Conservation (phyloP, 139 green algal species). For the Tetradesmus obliquus region DNA sequence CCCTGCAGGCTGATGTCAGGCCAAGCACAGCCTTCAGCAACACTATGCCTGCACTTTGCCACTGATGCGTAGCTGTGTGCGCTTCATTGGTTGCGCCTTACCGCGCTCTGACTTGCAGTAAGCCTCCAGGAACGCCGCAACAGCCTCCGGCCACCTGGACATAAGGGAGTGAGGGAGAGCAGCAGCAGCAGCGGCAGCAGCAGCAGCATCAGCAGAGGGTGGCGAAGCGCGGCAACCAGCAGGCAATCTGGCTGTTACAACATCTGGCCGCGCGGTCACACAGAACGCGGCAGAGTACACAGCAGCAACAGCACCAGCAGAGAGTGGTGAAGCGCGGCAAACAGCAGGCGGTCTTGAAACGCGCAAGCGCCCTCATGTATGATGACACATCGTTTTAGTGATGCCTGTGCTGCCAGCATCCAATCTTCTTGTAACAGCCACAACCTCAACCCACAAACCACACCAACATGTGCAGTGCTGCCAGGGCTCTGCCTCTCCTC, state of each 20-base stretch:
- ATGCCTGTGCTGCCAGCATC: background rate
- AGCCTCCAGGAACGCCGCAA: background rate
- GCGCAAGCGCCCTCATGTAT: too few relatives aligned
- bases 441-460: too few relatives aligned
- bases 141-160: conserved; percentile 11
- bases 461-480: too few relatives aligned
- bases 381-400: background rate
- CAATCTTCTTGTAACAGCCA: too few relatives aligned
- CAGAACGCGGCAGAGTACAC: too few relatives aligned
- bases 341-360: background rate
- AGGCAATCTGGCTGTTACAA: background rate
- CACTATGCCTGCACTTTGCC: too few relatives aligned
- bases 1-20: too few relatives aligned
- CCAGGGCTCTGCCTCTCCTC: background rate
- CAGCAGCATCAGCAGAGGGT: background rate
- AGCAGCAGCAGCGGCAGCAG: background rate
- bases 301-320: conserved; percentile 6
- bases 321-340: background rate
- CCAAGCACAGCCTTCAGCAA: too few relatives aligned
- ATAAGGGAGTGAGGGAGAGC: too few relatives aligned
- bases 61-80: too few relatives aligned
- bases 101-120: background rate
- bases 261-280: too few relatives aligned
- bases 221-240: background rate
- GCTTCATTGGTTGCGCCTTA: background rate